Percentiles rank a stretch among this genome's conserved stretches.
Conservation (phyloP, 2,329 filamentous ascomycete species). For the Cordyceps militaris region DNA sequence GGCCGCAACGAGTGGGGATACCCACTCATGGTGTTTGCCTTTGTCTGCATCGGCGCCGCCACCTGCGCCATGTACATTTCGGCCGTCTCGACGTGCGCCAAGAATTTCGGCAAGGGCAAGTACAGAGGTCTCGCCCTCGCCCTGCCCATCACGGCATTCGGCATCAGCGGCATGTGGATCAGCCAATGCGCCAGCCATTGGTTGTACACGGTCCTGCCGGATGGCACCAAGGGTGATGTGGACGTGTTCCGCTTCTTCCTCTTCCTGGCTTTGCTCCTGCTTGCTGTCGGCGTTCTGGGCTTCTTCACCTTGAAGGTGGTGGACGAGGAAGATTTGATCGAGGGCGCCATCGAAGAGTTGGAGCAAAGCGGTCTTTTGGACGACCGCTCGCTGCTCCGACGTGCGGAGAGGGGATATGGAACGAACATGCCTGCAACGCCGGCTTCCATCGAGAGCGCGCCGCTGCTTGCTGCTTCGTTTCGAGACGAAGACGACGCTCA, state of each 20-base stretch:
- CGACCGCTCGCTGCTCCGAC: constrained; percentile 63
- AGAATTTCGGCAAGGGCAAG: constrained; percentile 90
- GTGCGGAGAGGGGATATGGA: constrained; percentile 54
- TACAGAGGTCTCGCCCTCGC: constrained; percentile 85
- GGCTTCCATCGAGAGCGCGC: constrained; percentile 38
- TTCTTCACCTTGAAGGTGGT: constrained; percentile 69
- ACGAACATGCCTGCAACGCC: constrained; percentile 36
- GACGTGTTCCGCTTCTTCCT: constrained; percentile 82
- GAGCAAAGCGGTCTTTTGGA: constrained; percentile 79
- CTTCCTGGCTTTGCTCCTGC: constrained; percentile 69
- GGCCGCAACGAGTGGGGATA: constrained; percentile 59
- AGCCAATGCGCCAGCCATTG: constrained; percentile 78
- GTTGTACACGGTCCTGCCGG: constrained; percentile 60
- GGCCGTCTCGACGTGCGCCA: constrained; percentile 90
- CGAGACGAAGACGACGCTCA: constrained; percentile 42
- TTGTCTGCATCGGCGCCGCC: constrained; percentile 72
- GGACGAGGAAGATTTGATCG: constrained; percentile 79
- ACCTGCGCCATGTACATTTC: constrained; percentile 86
- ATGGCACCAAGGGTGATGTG: constrained; percentile 57
- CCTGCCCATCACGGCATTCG: constrained; percentile 85
- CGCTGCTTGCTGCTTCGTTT: constrained; percentile 28
- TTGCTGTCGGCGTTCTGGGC: constrained; percentile 65
- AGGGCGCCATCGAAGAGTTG: constrained; percentile 83
- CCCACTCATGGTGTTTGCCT: constrained; percentile 75
- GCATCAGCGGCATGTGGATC: constrained; percentile 91